Evolutionary conservation across 176 grass and related monocot species (phyloP).

Genomic region (Lolium rigidum): DNA sequence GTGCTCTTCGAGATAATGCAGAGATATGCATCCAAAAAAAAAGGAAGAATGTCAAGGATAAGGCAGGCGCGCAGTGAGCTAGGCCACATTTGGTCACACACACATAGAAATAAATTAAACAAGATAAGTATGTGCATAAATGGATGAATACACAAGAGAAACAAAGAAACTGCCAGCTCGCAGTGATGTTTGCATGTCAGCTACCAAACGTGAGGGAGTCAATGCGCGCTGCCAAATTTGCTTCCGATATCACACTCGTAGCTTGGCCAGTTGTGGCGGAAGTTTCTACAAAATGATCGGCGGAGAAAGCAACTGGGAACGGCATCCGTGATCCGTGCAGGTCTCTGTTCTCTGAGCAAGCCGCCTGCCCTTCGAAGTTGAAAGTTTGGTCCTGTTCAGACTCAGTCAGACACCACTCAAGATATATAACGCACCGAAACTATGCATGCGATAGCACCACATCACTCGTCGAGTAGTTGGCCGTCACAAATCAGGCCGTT

Average conservation of each 20-base stretch:
- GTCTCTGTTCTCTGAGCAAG: neutral
- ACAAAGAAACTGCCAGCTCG: slow-evolving; percentile 38
- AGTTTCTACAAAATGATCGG: neutral
- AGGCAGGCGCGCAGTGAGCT: neutral
- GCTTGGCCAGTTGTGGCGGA: neutral
- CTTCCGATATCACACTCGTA: neutral
- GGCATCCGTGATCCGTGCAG: neutral
- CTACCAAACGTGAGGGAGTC: slow-evolving; percentile 40
- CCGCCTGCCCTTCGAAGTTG: neutral
- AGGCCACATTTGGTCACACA: neutral
- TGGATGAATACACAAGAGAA: neutral
- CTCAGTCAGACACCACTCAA: neutral
- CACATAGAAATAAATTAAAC: neutral
- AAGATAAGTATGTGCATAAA: neutral
- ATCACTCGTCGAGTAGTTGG: no score
- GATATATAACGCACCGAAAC: neutral
- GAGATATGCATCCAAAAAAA: neutral
- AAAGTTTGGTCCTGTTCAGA: slow-evolving; percentile 15
- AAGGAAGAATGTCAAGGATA: neutral
- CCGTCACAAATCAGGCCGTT: no score
- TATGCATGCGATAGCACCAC: neutral
- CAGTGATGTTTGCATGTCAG: slow-evolving; percentile 37
- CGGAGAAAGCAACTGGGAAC: slow-evolving; percentile 41
- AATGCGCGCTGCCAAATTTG: slow-evolving; percentile 44
- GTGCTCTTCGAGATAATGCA: slow-evolving; percentile 8